A percentile compares a stretch with the other conserved stretches of the same genome.
phyloP scores from a whole-genome alignment of 805 yeast species.

The Ogataea kodamae region DNA sequence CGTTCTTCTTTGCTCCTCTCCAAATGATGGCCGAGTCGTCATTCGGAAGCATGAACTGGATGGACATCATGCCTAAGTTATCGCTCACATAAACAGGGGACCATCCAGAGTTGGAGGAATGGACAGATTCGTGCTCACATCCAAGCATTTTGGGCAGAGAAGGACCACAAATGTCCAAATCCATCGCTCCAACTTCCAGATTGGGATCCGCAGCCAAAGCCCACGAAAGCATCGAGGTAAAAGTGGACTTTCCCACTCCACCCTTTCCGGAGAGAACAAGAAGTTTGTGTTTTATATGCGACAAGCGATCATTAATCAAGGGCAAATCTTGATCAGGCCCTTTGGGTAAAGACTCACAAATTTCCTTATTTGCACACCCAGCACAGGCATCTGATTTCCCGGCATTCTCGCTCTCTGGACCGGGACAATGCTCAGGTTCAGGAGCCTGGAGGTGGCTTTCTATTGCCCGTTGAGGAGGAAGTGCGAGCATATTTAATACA shows the following conservation, averaged over 20 bases:
- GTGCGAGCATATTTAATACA: slow-evolving; percentile 14
- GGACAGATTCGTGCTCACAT: slow-evolving; percentile 79
- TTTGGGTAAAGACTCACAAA: slow-evolving; percentile 83
- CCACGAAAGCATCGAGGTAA: slow-evolving; percentile 95
- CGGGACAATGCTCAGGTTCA: slow-evolving; percentile 98
- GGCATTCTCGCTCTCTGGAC: slow-evolving; percentile 91
- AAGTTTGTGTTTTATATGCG: slow-evolving; percentile 70
- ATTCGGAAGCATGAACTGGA: slow-evolving; percentile 91
- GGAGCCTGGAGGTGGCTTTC: slow-evolving; percentile 47
- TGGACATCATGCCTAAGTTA: slow-evolving; percentile 92
- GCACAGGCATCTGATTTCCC: slow-evolving; percentile 92
- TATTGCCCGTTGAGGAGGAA: slow-evolving; percentile 6
- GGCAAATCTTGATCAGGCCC: slow-evolving; percentile 96
- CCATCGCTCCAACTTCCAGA: slow-evolving; percentile 93
- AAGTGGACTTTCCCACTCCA: slow-evolving; percentile 97
- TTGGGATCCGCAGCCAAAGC: slow-evolving; percentile 82
- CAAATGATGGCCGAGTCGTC: slow-evolving; percentile 92
- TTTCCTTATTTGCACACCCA: slow-evolving; percentile 91
- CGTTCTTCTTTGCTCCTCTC: slow-evolving; percentile 96
- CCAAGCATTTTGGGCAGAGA: slow-evolving; percentile 94
- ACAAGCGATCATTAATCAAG: slow-evolving; percentile 62
- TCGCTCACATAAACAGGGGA: slow-evolving; percentile 95
- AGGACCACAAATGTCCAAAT: slow-evolving; percentile 96
- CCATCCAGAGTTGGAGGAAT: slow-evolving; percentile 91
- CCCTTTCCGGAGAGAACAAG: slow-evolving; percentile 81